Percentiles rank a stretch among this genome's conserved stretches.
Conservation (phyloP, 371 early-diverging fungal genomes). For the Rhizopus delemar region DNA sequence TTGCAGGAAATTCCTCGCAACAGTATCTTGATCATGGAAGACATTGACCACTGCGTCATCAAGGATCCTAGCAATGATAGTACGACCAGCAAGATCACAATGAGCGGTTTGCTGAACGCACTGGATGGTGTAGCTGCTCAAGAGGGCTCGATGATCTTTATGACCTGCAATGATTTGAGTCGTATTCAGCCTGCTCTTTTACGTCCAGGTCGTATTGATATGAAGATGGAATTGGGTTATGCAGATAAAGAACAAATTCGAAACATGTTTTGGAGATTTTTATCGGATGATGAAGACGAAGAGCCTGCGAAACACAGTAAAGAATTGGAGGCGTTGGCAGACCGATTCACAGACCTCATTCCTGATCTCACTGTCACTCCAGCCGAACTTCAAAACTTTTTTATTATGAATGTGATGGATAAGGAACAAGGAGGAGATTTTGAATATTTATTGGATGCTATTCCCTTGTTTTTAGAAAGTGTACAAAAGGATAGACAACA, state of each 20-base stretch:
- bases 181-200: conserved; percentile 93
- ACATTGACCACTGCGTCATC: conserved; percentile 50
- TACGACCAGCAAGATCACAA: conserved; percentile 74
- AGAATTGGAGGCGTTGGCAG: conserved; percentile 2
- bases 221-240: conserved; percentile 80
- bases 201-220: conserved; percentile 95
- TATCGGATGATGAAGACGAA: conserved; percentile 17
- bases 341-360: conserved; percentile 23
- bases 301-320: not conserved
- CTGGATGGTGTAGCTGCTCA: conserved; percentile 92
- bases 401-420: conserved; percentile 33
- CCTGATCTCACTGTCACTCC: conserved; percentile 49
- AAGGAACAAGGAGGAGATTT: conserved; percentile 13
- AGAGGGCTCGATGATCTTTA: conserved; percentile 87
- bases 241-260: conserved; percentile 69
- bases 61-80: conserved; percentile 23
- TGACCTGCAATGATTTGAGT: conserved; percentile 97
- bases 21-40: conserved; percentile 48
- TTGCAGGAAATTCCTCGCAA: conserved; percentile 35
- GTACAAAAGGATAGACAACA: conserved; percentile 29
- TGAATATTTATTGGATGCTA: conserved; percentile 18
- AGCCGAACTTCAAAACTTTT: conserved; percentile 52
- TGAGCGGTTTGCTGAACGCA: conserved; percentile 91
- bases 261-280: conserved; percentile 51
- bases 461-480: conserved; percentile 25